Conservation (phyloP, 306 rosid species). For the Senna siamea region DNA sequence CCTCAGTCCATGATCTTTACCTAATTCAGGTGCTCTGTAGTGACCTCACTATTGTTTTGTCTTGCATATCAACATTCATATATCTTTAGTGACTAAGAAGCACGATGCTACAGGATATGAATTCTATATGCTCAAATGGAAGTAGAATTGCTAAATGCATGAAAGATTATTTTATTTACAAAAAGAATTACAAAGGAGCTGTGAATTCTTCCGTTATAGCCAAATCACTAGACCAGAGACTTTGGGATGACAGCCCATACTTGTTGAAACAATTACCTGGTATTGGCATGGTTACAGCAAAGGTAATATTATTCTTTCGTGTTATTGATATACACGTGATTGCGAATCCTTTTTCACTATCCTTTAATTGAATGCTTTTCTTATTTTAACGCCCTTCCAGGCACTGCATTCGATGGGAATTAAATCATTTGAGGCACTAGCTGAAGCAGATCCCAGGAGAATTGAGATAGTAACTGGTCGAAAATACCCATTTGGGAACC, state of each 20-base stretch:
- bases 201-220: constrained; percentile 76
- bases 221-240: constrained; percentile 85
- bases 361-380: constrained; percentile 27
- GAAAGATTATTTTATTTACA: constrained; percentile 85
- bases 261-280: constrained; percentile 95
- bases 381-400: constrained; percentile 52
- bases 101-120: constrained; percentile 70
- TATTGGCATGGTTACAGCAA: constrained; percentile 98
- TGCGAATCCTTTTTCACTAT: constrained; percentile 3
- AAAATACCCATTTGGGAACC: constrained; percentile 94
- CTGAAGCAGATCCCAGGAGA: constrained; percentile 93
- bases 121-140: constrained; percentile 92
- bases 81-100: constrained; percentile 35
- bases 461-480: constrained; percentile 94
- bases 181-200: constrained; percentile 83
- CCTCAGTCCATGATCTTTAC: constrained; percentile 82
- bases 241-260: constrained; percentile 95
- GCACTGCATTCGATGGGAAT: constrained; percentile 85
- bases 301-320: constrained; percentile 52
- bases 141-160: constrained; percentile 91
- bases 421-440: constrained; percentile 75
- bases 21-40: constrained; percentile 71
- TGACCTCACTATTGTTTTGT: constrained; percentile 36
- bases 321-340: constrained; percentile 22
- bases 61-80: constrained; percentile 29